Evolutionary conservation across 2,329 filamentous ascomycete species (phyloP), one percentile per base, ranked within the genome.

Genomic region (Celoporthe dispersa): DNA sequence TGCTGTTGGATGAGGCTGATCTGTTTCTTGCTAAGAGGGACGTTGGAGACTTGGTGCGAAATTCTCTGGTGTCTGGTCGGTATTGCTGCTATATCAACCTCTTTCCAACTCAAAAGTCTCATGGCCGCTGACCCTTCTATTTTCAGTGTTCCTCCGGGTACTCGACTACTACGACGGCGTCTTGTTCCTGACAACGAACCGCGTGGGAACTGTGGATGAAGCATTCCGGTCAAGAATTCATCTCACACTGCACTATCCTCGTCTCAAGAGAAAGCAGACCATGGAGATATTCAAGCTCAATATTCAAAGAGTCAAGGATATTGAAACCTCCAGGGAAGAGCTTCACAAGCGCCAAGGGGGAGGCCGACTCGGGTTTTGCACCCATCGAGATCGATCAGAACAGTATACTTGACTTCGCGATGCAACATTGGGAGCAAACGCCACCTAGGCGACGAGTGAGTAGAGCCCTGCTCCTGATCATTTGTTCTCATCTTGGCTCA

Each of bases 181-280:
- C 64, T 73, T 84, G 0, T 82, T 81, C 73, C 76, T 85, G 8
- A 85, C 83, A 0, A 85, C 83, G 9, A 85, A 85, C 73, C 79
- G 82, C 1, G 80, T 84, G 1, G 81, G 81, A 1, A 75, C 75
- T 7, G 79, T 85, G n/a, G 83, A 85, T 70, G 81, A 83, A 63
- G 82, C 82, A 1, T 83, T 83, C 73, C 76, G 77, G 51, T 82
- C 81, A 0, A 76, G 81, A 0, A 78, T 84, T 22, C 41, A 48
- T 5, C 41, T 48, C 19, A 48, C 41, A 48, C 41, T 48, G 19
- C 22, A 48, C 7, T 48, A 48, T 5, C 41, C 41, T 48, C 19
- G 1, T 22, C 41, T 48, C 41, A 48, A 48, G 6, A 48, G 41
- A 48, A 48, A 48, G 41, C 41, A 48, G 41, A 48, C 41, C 16